Evolutionary conservation across 2,329 filamentous ascomycete species (phyloP).

Genomic region (Aspergillus pseudotamarii): DNA sequence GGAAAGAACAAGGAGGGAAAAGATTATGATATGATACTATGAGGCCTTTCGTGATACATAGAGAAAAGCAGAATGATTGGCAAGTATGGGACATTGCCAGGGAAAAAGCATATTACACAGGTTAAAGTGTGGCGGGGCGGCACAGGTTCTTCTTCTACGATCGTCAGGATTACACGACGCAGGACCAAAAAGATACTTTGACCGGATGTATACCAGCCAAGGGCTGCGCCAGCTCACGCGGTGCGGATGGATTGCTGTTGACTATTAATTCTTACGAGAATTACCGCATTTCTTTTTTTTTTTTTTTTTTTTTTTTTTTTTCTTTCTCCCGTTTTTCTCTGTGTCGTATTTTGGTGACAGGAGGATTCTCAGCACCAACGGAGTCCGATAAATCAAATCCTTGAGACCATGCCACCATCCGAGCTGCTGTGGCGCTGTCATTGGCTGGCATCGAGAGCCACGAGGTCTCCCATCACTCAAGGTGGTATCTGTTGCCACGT

Average conservation of each 20-base stretch:
- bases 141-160: background rate
- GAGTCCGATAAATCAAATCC: background rate
- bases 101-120: background rate
- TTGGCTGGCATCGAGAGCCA: constrained; percentile 6
- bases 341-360: background rate
- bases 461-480: background rate
- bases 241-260: too few relatives aligned
- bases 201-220: background rate
- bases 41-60: background rate
- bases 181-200: background rate
- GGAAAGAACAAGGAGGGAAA: background rate
- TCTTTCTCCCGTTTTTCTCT: background rate
- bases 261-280: background rate
- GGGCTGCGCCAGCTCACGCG: background rate
- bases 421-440: background rate
- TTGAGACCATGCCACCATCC: background rate
- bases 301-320: too few relatives aligned
- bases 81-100: background rate
- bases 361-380: background rate
- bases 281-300: background rate
- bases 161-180: background rate
- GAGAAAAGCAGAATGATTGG: background rate
- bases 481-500: constrained; percentile 4
- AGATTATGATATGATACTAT: background rate
- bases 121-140: background rate